Evolutionary conservation across 495 filamentous ascomycete genomes (phyloP).

Genomic region (Talaromyces wortmannii): DNA sequence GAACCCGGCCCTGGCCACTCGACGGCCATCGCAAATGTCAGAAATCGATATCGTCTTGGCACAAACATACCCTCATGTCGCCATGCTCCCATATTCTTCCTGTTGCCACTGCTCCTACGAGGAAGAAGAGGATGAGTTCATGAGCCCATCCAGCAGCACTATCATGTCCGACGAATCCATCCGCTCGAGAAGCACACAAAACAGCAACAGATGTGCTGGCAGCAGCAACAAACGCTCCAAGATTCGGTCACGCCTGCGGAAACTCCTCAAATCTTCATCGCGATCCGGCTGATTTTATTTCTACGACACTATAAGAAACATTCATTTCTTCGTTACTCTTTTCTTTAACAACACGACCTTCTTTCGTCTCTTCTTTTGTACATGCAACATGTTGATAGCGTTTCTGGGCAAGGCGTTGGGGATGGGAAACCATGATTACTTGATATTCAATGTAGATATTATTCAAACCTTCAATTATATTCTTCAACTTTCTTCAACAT

Average conservation of each 20-base stretch:
- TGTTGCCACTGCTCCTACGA: slow-evolving; percentile 6
- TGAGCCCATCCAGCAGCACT: not conserved
- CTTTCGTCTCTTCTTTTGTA: too few relatives aligned
- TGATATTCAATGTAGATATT: too few relatives aligned
- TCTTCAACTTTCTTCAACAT: too few relatives aligned
- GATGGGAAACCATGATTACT: too few relatives aligned
- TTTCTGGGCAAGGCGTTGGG: too few relatives aligned
- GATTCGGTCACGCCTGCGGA: slow-evolving; percentile 1
- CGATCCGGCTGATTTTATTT: not conserved
- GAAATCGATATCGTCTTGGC: slow-evolving; percentile 2
- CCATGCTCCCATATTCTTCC: slow-evolving; percentile 5
- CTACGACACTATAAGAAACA: not conserved
- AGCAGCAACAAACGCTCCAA: not conserved
- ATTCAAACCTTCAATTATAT: too few relatives aligned
- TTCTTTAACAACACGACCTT: too few relatives aligned
- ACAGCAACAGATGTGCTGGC: not conserved
- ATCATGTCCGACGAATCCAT: not conserved
- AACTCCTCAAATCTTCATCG: not conserved
- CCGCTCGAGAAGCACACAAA: not conserved
- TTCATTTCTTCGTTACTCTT: not conserved
- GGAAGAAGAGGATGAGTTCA: not conserved
- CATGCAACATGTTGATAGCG: too few relatives aligned
- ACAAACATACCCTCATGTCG: slow-evolving; percentile 5
- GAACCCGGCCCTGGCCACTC: not conserved
- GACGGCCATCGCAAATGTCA: slow-evolving; percentile 4